These are phyloP conservation scores for Tremella mesenterica DNA, from an alignment of 768 basidiomycete genomes.

Conservation along the genomic window DNA sequence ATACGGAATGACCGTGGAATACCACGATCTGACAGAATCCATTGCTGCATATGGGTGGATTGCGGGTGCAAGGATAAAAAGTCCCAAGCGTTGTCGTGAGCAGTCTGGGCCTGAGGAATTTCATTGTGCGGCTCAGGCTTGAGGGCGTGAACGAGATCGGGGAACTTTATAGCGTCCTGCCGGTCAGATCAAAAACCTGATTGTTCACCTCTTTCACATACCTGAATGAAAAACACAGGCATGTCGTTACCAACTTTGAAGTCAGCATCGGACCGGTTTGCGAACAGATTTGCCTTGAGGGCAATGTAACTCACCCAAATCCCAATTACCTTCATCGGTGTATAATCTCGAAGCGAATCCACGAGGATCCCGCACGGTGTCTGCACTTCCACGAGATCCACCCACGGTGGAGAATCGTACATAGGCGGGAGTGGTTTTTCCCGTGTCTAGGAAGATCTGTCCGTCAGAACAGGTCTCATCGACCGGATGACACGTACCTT, in stretches of 20 bases:
- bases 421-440: slow-evolving; percentile 65
- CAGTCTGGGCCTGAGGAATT: slow-evolving; percentile 46
- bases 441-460: slow-evolving; percentile 57
- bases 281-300: too few species aligned
- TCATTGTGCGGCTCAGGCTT: slow-evolving; percentile 84
- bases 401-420: slow-evolving; percentile 76
- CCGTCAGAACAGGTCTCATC: background rate
- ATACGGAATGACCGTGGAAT: slow-evolving; percentile 78
- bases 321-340: slow-evolving; percentile 69
- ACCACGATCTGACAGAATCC: slow-evolving; percentile 76
- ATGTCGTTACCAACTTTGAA: slow-evolving; percentile 29
- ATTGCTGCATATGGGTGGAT: slow-evolving; percentile 49
- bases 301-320: slow-evolving; percentile 49
- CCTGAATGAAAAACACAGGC: too few species aligned
- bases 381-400: slow-evolving; percentile 72
- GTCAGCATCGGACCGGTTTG: too few species aligned
- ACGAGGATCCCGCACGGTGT: slow-evolving; percentile 64
- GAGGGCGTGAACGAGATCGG: slow-evolving; percentile 75
- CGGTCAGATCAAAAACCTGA: background rate
- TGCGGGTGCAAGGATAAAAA: slow-evolving; percentile 65
- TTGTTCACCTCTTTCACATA: background rate
- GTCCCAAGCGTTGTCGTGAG: slow-evolving; percentile 79
- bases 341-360: slow-evolving; percentile 81
- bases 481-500: slow-evolving; percentile 17
- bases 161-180: slow-evolving; percentile 59